Conservation (phyloP, 1,284 basidiomycete species). For the Peniophora sp. region DNA sequence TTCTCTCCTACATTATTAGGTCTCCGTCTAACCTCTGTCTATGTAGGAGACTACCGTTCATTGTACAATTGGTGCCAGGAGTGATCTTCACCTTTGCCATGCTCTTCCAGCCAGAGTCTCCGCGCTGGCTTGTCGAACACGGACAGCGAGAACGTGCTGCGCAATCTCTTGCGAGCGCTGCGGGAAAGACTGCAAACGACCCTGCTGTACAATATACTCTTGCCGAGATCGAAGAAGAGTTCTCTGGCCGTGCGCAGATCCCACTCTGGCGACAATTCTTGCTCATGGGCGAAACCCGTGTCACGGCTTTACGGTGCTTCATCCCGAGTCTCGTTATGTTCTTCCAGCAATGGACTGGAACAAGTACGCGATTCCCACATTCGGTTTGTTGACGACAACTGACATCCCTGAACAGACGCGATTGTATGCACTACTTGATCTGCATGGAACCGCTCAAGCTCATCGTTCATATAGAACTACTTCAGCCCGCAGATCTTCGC, state of each 20-base stretch:
- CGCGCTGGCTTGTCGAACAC: slow-evolving; percentile 53
- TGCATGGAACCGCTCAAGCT: background rate
- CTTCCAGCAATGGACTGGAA: slow-evolving; percentile 54
- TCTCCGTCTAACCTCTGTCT: too few relatives aligned
- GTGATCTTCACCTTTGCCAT: slow-evolving; percentile 38
- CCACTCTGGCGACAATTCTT: slow-evolving; percentile 28
- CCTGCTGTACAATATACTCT: slow-evolving; percentile 32
- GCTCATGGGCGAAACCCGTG: slow-evolving; percentile 36
- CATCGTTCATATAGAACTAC: slow-evolving; percentile 38
- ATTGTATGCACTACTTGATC: background rate
- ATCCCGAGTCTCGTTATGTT: slow-evolving; percentile 48
- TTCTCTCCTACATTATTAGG: too few relatives aligned
- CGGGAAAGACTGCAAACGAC: slow-evolving; percentile 32
- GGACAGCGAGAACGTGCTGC: slow-evolving; percentile 44
- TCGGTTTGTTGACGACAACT: background rate
- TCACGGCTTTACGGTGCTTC: slow-evolving; percentile 37
- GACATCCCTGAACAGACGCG: too few relatives aligned
- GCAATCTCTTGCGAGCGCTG: slow-evolving; percentile 36
- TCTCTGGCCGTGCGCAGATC: slow-evolving; percentile 32
- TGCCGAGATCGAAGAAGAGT: slow-evolving; percentile 44
- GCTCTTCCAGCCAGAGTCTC: slow-evolving; percentile 48
- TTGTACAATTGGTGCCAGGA: slow-evolving; percentile 45
- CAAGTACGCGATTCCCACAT: slow-evolving; percentile 27
- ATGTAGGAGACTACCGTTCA: slow-evolving; percentile 52
- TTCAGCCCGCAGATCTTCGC: slow-evolving; percentile 40